Evolutionary conservation across 2,329 filamentous ascomycete genomes (phyloP).

Genomic region (Pyrenophora graminea): DNA sequence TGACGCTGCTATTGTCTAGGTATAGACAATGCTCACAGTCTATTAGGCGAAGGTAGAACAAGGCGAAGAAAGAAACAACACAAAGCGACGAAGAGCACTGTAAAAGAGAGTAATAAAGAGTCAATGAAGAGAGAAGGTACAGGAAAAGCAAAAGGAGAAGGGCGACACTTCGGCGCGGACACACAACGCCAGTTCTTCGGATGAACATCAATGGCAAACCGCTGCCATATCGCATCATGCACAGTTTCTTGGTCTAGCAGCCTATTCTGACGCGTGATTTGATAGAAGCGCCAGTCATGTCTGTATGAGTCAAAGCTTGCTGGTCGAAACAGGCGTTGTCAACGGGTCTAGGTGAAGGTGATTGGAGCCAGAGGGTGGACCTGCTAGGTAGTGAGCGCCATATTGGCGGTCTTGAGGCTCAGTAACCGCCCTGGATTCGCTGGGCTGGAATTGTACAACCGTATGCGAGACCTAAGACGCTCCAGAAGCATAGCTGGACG

Average conservation of each 20-base stretch:
- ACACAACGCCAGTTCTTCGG: conserved; percentile 35
- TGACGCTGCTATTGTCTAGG: conserved; percentile 26
- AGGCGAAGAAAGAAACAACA: conserved; percentile 14
- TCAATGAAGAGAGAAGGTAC: conserved; percentile 14
- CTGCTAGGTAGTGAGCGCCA: conserved; percentile 41
- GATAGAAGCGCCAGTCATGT: conserved; percentile 32
- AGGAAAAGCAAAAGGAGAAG: conserved; percentile 20
- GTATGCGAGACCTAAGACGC: conserved; percentile 44
- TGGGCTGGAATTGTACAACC: conserved; percentile 40
- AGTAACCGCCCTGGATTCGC: conserved; percentile 46
- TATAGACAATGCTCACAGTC: conserved; percentile 20
- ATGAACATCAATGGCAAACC: conserved; percentile 15
- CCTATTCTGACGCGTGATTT: conserved; percentile 28
- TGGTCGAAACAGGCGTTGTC: conserved; percentile 32
- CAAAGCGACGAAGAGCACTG: conserved; percentile 14
- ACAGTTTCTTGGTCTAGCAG: conserved; percentile 29
- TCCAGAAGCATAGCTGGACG: conserved; percentile 34
- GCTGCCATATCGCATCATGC: conserved; percentile 33
- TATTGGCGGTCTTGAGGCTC: conserved; percentile 33
- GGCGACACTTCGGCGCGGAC: conserved; percentile 26
- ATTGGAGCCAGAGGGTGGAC: conserved; percentile 40
- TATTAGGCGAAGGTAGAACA: conserved; percentile 22
- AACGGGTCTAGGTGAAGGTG: conserved; percentile 27
- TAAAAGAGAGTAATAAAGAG: conserved; percentile 9
- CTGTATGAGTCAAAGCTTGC: conserved; percentile 27